phyloP scores from a whole-genome alignment of 441 rosid genomes.

The Breynia disticha region DNA sequence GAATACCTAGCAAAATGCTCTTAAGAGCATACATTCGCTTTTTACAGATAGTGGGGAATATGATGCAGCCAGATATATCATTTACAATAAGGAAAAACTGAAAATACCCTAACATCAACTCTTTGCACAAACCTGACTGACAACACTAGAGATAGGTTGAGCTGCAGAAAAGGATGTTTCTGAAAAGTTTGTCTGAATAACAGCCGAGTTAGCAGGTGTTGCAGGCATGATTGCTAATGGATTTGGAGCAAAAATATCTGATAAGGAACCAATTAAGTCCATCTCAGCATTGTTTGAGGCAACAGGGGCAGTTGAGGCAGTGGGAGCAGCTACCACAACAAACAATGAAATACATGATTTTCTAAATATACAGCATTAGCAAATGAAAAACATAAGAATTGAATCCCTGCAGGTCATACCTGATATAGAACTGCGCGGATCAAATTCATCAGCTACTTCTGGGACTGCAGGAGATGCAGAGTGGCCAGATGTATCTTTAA shows the following conservation, averaged over 20 bases:
- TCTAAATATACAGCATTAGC: conserved; percentile 1
- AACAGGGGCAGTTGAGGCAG: conserved; percentile 36
- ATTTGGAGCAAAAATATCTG: conserved; percentile 61
- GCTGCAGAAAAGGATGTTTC: conserved; percentile 41
- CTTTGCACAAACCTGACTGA: conserved; percentile 45
- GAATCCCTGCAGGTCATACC: conserved; percentile 25
- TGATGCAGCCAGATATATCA: not conserved
- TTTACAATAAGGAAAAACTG: not conserved
- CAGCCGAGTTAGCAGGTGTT: conserved; percentile 30
- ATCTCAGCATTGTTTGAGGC: conserved; percentile 49
- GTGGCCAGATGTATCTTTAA: conserved; percentile 24
- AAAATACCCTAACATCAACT: not conserved
- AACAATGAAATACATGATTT: conserved; percentile 12
- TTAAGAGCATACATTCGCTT: not conserved
- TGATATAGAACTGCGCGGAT: conserved; percentile 65
- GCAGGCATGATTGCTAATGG: conserved; percentile 74
- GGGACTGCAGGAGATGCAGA: conserved; percentile 36
- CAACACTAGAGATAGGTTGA: conserved; percentile 26
- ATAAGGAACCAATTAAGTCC: conserved; percentile 78
- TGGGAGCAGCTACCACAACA: conserved; percentile 30
- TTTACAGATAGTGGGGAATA: not conserved
- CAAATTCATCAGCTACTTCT: conserved; percentile 76
- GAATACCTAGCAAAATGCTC: too few relatives aligned
- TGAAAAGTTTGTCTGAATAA: conserved; percentile 30
- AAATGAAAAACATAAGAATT: not conserved